A percentile compares a stretch with the other conserved stretches of the same genome.
Evolutionary conservation across 371 early-diverging fungal genomes (phyloP).

Genomic region (Mucor plumbeus): DNA sequence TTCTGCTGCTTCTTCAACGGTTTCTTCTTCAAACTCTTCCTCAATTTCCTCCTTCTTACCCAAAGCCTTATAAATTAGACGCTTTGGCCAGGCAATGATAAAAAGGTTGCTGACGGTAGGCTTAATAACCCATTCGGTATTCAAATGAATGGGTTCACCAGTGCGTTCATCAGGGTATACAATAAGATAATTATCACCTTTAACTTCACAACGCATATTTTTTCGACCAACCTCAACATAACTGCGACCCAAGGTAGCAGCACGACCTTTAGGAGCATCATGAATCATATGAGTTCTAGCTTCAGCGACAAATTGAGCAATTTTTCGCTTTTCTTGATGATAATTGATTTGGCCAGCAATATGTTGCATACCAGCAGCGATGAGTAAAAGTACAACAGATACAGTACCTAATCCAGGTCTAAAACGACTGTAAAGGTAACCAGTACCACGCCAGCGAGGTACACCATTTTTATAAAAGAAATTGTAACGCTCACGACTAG

Average conservation of each 20-base stretch:
- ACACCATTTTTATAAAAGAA: conserved; percentile 90
- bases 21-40: conserved; percentile 22
- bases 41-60: conserved; percentile 23
- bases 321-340: conserved; percentile 64
- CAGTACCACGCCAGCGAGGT: conserved; percentile 87
- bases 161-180: conserved; percentile 43
- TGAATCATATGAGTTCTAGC: conserved; percentile 40
- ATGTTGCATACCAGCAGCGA: conserved; percentile 71
- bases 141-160: conserved; percentile 42
- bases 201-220: conserved; percentile 51
- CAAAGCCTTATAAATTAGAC: conserved; percentile 25
- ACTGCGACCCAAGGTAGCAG: conserved; percentile 49
- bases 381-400: conserved; percentile 54
- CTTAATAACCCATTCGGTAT: conserved; percentile 39
- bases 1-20: conserved; percentile 13
- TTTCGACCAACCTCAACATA: conserved; percentile 43
- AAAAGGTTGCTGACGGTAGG: conserved; percentile 36
- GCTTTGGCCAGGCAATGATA: conserved; percentile 35
- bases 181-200: conserved; percentile 42
- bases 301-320: conserved; percentile 49
- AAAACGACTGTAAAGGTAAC: conserved; percentile 79
- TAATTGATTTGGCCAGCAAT: conserved; percentile 67
- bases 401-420: conserved; percentile 80
- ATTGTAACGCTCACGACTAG: conserved; percentile 78
- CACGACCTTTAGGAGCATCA: conserved; percentile 48